Evolutionary conservation across 768 basidiomycete species (phyloP), one percentile per base, ranked within the genome.

Genomic region (Termitomyces sp.): DNA sequence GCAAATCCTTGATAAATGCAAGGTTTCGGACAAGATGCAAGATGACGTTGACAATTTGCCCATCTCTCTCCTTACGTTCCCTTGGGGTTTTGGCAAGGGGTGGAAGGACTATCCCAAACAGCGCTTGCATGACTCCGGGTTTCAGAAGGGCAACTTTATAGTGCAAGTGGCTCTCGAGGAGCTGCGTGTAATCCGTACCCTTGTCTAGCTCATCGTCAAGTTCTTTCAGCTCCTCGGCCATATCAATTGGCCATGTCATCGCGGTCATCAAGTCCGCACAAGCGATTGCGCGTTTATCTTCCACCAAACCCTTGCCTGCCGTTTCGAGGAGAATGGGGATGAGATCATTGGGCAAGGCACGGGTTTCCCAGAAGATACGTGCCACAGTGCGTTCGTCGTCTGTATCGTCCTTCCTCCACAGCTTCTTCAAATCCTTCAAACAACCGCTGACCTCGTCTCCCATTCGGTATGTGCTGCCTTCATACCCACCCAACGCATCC

Each of bases 201-300:
- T 81, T 84, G 70, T 91, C 90, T 20, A 84, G 63, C 39, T 88
- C 90, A 44, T 94, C 90, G 67, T 90, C 87, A 54, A 98, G 83
- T 67, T 98, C 97, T 64, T 89, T 90, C 61, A 99, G 77, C 71
- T 98, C 97, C 65, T 92, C 90, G 0, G 93, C 90, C 61, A 98
- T 77, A 71, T 98, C 92, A 54, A 99, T 96, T 0, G 97, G 97
- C 97, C 97, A 99, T 1, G 96, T 98, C 91, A 99, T 92, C 0
- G 95, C 94, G 0, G 93, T 91, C 68, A 98, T 87, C 24, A 99
- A 76, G 68, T 98, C 97, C 8, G 86, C 87, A 61, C 87, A 89
- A 0, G 87, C 83, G 27, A 96, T 81, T 0, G 92, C 92, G 48
- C 90, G 79, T 64, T 87, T 90, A 71, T 94, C 90, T 61, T 92